Percentiles rank a stretch among this genome's conserved stretches.
These are phyloP conservation scores for Plasmopara muralis DNA, from an alignment of 352 stramenopile species.

Conservation along the genomic window DNA sequence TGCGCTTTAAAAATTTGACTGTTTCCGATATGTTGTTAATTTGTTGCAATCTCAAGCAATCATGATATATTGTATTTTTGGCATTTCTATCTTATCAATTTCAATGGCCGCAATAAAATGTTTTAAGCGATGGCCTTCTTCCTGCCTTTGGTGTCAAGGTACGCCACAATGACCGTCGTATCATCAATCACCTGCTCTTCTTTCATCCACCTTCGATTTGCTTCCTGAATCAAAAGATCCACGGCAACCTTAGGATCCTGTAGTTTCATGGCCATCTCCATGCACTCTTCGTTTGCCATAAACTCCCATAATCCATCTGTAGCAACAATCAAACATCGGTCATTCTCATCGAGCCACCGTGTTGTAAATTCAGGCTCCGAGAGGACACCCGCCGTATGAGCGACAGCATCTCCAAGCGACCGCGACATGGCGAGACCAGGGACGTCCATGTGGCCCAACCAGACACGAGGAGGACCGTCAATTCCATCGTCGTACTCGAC, in stretches of 20 bases:
- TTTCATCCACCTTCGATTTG: conserved; percentile 96
- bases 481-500: conserved; percentile 99
- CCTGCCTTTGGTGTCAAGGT: conserved; percentile 59
- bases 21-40: no score
- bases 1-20: no score
- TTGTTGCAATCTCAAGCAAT: no score
- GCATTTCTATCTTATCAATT: no score
- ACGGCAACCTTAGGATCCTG: conserved; percentile 81
- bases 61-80: no score
- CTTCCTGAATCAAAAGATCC: conserved; percentile 92
- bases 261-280: conserved; percentile 73
- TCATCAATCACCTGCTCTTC: conserved; percentile 99
- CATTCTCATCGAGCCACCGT: conserved; percentile 66
- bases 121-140: not conserved
- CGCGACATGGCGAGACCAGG: conserved; percentile 97
- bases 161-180: conserved; percentile 97
- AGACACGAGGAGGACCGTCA: conserved; percentile 96
- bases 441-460: conserved; percentile 97
- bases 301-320: conserved; percentile 99
- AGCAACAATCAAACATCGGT: conserved; percentile 94
- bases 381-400: conserved; percentile 92
- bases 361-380: conserved; percentile 94
- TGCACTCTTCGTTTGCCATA: conserved; percentile 94
- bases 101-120: no score
- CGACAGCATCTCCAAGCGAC: conserved; percentile 95